These are phyloP conservation scores for Aspergillus novoparasiticus DNA, from an alignment of 2,329 filamentous ascomycete species.

Conservation along the genomic window DNA sequence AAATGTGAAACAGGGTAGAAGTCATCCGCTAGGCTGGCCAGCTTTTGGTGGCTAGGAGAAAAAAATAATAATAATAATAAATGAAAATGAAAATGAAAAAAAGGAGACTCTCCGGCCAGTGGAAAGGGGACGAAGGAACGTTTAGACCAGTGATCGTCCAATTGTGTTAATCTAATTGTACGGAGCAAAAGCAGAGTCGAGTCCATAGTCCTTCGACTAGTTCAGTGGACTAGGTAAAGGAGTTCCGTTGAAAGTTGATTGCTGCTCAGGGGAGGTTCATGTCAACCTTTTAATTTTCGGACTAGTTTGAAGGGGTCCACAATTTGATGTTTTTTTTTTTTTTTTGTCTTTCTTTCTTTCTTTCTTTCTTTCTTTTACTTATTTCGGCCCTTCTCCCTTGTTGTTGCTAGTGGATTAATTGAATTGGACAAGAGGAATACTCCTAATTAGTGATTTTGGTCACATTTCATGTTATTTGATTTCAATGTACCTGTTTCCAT, in stretches of 20 bases:
- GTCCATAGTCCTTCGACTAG: neutral
- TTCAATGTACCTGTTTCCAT: neutral
- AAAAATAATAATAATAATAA: neutral
- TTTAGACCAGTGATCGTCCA: neutral
- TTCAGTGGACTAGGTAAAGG: neutral
- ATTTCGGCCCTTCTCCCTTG: too few species aligned
- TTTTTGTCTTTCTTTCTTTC: too few species aligned
- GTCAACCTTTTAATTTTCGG: conserved; percentile 10
- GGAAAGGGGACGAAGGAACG: neutral
- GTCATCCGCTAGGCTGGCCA: neutral
- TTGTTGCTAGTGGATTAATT: neutral
- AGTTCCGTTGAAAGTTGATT: neutral
- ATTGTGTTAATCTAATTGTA: neutral
- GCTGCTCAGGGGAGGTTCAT: conserved; percentile 9
- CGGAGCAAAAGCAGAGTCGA: neutral
- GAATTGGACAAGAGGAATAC: neutral
- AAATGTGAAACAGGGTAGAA: neutral
- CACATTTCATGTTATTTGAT: too few species aligned
- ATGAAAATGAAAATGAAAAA: neutral
- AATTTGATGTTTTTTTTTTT: conserved; percentile 1
- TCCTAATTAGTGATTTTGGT: neutral
- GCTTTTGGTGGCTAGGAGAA: neutral
- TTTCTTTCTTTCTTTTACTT: too few species aligned
- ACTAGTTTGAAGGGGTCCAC: conserved; percentile 8
- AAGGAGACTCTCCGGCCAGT: neutral